These are phyloP conservation scores for Scalesia atractyloides DNA, from an alignment of 129 eudicot genomes.

Conservation along the genomic window DNA sequence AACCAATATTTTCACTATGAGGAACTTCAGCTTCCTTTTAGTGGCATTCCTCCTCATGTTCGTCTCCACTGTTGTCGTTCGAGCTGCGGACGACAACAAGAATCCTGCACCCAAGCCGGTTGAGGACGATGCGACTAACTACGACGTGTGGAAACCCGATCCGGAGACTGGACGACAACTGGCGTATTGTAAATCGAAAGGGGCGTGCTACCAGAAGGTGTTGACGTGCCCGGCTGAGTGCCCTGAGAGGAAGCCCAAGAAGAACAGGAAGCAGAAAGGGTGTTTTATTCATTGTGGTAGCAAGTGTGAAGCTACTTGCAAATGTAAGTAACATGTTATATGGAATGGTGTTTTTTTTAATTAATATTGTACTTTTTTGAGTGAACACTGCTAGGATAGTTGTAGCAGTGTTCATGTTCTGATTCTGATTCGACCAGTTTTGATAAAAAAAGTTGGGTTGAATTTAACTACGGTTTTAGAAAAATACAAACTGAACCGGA, in stretches of 20 bases:
- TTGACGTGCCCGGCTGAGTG: constrained; percentile 68
- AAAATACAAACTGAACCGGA: too few species aligned
- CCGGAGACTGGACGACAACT: constrained; percentile 52
- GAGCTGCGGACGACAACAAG: constrained; percentile 34
- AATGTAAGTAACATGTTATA: constrained; percentile 45
- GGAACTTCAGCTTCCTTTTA: constrained; percentile 32
- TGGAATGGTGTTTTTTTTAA: neutral
- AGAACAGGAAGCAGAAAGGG: constrained; percentile 68
- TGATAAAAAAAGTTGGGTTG: too few species aligned
- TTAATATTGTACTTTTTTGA: too few species aligned
- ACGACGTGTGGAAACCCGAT: constrained; percentile 28
- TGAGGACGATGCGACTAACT: constrained; percentile 42
- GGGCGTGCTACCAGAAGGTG: constrained; percentile 40
- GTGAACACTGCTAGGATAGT: too few species aligned
- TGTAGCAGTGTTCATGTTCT: too few species aligned
- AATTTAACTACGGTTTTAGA: too few species aligned
- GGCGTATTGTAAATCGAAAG: constrained; percentile 45
- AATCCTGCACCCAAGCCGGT: constrained; percentile 14
- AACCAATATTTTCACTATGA: constrained; percentile 9
- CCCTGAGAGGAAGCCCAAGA: constrained; percentile 65
- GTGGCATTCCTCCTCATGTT: constrained; percentile 48
- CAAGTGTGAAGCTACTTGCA: constrained; percentile 78
- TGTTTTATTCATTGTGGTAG: constrained; percentile 65
- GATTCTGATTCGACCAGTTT: too few species aligned
- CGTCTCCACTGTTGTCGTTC: constrained; percentile 37